These are phyloP conservation scores for Spathaspora sp. DNA, from an alignment of 805 yeast genomes.

Conservation along the genomic window DNA sequence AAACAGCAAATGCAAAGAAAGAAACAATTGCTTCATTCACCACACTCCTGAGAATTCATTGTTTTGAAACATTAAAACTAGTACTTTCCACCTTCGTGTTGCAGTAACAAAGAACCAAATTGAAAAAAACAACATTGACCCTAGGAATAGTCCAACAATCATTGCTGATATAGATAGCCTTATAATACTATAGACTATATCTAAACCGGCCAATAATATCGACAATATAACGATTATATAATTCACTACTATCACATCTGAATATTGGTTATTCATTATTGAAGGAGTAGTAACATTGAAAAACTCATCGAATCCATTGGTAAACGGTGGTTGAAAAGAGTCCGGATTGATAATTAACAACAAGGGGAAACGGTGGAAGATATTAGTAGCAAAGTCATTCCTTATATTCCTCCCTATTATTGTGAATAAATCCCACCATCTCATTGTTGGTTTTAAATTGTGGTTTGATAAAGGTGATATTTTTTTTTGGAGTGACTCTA, in stretches of 20 bases:
- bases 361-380: constrained; percentile 12
- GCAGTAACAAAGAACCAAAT: constrained; percentile 12
- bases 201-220: constrained; percentile 11
- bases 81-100: constrained; percentile 13
- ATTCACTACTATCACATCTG: constrained; percentile 1
- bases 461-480: background rate
- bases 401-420: constrained; percentile 5
- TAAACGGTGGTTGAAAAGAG: constrained; percentile 24
- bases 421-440: constrained; percentile 3
- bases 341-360: constrained; percentile 18
- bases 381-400: constrained; percentile 6
- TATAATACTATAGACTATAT: constrained; percentile 15
- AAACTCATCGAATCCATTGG: constrained; percentile 12
- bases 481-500: background rate
- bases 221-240: constrained; percentile 3
- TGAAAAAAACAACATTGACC: constrained; percentile 9
- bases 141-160: constrained; percentile 10
- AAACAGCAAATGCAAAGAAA: background rate
- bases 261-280: constrained; percentile 2
- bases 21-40: background rate
- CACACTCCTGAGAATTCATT: constrained; percentile 6
- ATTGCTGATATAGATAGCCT: constrained; percentile 12
- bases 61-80: constrained; percentile 3
- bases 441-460: background rate
- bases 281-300: constrained; percentile 8